These are phyloP conservation scores for Yarrowia yakushimensis DNA, from an alignment of 805 yeast genomes.

Conservation along the genomic window DNA sequence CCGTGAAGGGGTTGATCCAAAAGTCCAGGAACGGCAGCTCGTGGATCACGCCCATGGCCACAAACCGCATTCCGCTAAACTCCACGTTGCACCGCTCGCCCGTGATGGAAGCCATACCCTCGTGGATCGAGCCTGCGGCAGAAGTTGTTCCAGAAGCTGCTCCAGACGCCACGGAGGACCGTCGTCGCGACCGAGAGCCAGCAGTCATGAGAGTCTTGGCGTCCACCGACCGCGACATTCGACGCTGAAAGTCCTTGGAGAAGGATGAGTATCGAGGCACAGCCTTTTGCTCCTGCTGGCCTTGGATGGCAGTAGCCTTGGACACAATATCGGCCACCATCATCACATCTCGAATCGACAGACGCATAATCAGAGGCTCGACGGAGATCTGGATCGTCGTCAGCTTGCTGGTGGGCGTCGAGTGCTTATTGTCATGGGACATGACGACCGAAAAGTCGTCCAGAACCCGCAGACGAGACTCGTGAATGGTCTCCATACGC, in stretches of 20 bases:
- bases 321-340: slow-evolving; percentile 72
- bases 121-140: not conserved
- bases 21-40: slow-evolving; percentile 85
- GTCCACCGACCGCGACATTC: not conserved
- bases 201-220: slow-evolving; percentile 4
- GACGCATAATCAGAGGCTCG: slow-evolving; percentile 75
- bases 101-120: slow-evolving; percentile 45
- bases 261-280: slow-evolving; percentile 28
- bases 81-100: slow-evolving; percentile 67
- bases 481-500: slow-evolving; percentile 64
- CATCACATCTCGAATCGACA: slow-evolving; percentile 81
- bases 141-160: slow-evolving; percentile 8
- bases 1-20: slow-evolving; percentile 64
- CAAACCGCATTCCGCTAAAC: slow-evolving; percentile 74
- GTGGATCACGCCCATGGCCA: slow-evolving; percentile 84
- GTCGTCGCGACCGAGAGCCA: not conserved
- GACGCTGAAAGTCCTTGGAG: slow-evolving; percentile 26
- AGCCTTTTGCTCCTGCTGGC: not conserved
- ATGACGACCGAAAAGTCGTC: slow-evolving; percentile 85
- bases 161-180: slow-evolving; percentile 19
- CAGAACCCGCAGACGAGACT: slow-evolving; percentile 62
- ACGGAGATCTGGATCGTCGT: slow-evolving; percentile 66
- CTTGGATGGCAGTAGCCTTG: slow-evolving; percentile 48
- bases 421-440: slow-evolving; percentile 66
- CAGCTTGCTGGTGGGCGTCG: slow-evolving; percentile 54